Conservation (phyloP, 2,329 filamentous ascomycete species). For the Rutstroemia sp. region DNA sequence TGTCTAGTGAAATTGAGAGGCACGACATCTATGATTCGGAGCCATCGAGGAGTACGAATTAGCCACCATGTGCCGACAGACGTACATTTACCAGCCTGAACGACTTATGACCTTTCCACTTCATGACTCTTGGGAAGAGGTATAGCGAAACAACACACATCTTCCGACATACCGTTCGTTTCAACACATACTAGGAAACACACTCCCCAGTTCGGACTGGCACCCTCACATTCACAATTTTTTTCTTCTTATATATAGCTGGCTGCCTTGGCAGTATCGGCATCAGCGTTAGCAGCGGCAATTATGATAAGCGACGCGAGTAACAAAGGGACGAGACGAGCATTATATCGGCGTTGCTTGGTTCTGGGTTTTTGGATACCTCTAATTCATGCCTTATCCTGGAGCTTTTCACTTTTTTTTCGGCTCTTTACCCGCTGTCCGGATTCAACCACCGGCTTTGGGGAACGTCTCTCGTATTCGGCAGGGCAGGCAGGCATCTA, state of each 20-base stretch:
- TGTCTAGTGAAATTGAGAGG: too few relatives aligned
- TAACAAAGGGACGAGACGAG: conserved; percentile 6
- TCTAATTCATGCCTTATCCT: conserved; percentile 8
- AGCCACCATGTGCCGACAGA: too few relatives aligned
- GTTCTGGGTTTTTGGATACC: conserved; percentile 5
- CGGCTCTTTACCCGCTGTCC: background rate
- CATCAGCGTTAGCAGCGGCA: conserved; percentile 1
- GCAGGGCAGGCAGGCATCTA: conserved; percentile 2
- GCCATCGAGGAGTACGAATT: too few relatives aligned
- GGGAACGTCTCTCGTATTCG: conserved; percentile 6
- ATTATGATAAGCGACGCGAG: conserved; percentile 5
- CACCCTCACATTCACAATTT: background rate
- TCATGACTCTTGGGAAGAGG: conserved; percentile 3
- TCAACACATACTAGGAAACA: background rate
- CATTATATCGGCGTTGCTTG: conserved; percentile 8
- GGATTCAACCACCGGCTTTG: background rate
- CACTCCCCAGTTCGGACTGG: background rate
- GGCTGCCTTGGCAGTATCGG: conserved; percentile 1
- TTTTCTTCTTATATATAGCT: background rate
- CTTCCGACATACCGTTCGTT: background rate
- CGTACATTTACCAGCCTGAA: too few relatives aligned
- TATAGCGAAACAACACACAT: conserved; percentile 1
- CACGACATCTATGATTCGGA: too few relatives aligned
- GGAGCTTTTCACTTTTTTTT: conserved; percentile 3
- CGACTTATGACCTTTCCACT: conserved; percentile 3